A percentile compares a stretch with the other conserved stretches of the same genome.
These are phyloP conservation scores for Kuraishia hungarica DNA, from an alignment of 805 yeast genomes.

Conservation along the genomic window DNA sequence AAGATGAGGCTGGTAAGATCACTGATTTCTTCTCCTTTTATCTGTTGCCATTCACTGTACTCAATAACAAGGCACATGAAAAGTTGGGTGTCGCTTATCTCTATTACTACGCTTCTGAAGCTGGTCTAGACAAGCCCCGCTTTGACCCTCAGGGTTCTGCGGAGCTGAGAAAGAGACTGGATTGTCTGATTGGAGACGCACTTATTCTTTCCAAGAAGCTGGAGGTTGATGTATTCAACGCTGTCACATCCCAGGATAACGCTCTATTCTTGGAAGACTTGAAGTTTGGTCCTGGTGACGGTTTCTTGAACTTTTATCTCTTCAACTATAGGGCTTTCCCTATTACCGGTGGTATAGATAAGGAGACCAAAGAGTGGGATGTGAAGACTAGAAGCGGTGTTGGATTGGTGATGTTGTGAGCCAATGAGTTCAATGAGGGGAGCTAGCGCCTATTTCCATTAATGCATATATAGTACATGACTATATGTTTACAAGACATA, in stretches of 20 bases:
- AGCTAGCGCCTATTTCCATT: neutral
- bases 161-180: constrained; percentile 49
- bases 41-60: constrained; percentile 77
- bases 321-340: constrained; percentile 86
- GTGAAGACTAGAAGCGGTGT: constrained; percentile 62
- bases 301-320: constrained; percentile 79
- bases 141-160: constrained; percentile 30
- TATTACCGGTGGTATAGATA: constrained; percentile 70
- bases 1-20: constrained; percentile 49
- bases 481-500: no score
- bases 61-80: constrained; percentile 53
- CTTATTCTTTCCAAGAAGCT: constrained; percentile 60
- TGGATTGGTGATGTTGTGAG: constrained; percentile 79
- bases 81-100: constrained; percentile 81
- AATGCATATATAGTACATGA: neutral
- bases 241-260: constrained; percentile 86
- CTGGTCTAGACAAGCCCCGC: constrained; percentile 33
- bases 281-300: constrained; percentile 93
- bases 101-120: constrained; percentile 80
- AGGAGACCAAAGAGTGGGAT: constrained; percentile 42
- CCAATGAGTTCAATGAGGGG: no score
- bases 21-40: constrained; percentile 90
- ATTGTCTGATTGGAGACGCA: constrained; percentile 60
- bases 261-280: constrained; percentile 70
- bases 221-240: constrained; percentile 87